Evolutionary conservation across 2,329 filamentous ascomycete species (phyloP), one percentile per base, ranked within the genome.

Genomic region (Zymoseptoria crescenta): DNA sequence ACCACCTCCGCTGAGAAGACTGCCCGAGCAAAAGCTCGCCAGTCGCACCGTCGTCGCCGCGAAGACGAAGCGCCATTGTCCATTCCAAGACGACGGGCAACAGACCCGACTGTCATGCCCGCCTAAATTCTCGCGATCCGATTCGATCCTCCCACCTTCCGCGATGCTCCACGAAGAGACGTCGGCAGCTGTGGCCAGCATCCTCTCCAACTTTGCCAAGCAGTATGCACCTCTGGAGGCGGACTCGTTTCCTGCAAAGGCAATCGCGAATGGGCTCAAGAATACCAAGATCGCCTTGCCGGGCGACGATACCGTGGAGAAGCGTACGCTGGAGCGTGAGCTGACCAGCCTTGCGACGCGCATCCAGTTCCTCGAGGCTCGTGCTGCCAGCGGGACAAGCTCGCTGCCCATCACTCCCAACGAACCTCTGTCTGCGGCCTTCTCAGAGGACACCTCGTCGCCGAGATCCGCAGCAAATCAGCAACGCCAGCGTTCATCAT

Each of bases 361-460:
- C 66, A 85, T 97, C 66, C 88, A 91, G 64, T 85, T 87, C 65
- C 84, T 97, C 67, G 92, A 97, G 79, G 84, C 85, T 67, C 87
- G 87, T 76, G 87, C 89, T 65, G 80, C 81, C 56, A 75, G 76
- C 58, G 68, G 68, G 7, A 56, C 67, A 41, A 65, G 62, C 56
- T 70, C 70, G 13, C 82, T 92, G 68, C 91, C 91, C 67, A 87
- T 92, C 70, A 94, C 90, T 8, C 90, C 91, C 53, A 91, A 87
- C 73, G 90, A 94, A 77, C 83, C 76, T 2, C 54, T 62, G 52
- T 64, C 67, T 28, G 74, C 64, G 81, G 67, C 83, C 83, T 70
- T 87, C 65, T 80, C 86, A 51, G 81, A 84, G 67, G 81, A 82
- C 58, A 66, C 68, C 28, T 70, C 73, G 29, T 60, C 69, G 49